A percentile compares a stretch with the other conserved stretches of the same genome.
These are phyloP conservation scores for Sugiyamaella chiloensis DNA, from an alignment of 805 yeast genomes.

Conservation along the genomic window DNA sequence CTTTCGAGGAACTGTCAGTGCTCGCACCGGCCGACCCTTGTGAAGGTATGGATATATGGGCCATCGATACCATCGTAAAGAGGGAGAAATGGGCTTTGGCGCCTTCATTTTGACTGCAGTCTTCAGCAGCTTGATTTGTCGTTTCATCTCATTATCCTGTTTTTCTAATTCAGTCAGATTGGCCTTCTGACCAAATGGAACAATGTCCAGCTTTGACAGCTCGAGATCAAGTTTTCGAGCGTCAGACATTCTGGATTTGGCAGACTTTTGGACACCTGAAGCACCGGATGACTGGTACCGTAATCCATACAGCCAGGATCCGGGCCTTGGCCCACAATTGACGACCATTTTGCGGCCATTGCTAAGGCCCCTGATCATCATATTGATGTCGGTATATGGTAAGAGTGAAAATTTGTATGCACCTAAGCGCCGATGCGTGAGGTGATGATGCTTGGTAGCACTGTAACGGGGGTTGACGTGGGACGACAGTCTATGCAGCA, in stretches of 20 bases:
- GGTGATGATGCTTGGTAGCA: too few species aligned
- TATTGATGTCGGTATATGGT: too few species aligned
- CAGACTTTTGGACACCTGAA: too few species aligned
- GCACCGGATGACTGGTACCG: too few species aligned
- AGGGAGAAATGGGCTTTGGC: conserved; percentile 80
- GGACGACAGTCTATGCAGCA: too few species aligned
- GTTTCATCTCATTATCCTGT: conserved; percentile 67
- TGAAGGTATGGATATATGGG: conserved; percentile 85
- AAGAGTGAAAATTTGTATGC: too few species aligned
- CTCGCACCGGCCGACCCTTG: conserved; percentile 77
- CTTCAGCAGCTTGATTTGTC: conserved; percentile 70
- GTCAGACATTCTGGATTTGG: neutral
- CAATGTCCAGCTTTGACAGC: conserved; percentile 19
- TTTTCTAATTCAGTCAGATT: conserved; percentile 67
- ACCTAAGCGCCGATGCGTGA: too few species aligned
- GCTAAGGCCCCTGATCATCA: too few species aligned
- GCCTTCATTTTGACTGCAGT: conserved; percentile 69
- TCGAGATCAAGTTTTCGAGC: conserved; percentile 13
- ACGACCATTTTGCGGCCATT: too few species aligned
- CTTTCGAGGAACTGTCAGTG: conserved; percentile 69
- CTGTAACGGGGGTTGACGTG: too few species aligned
- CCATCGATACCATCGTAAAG: conserved; percentile 80
- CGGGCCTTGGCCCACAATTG: too few species aligned
- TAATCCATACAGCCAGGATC: too few species aligned
- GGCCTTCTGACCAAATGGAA: conserved; percentile 25